These are phyloP conservation scores for Urochloa ruziziensis DNA, from an alignment of 176 grass and related monocot genomes.

Conservation along the genomic window DNA sequence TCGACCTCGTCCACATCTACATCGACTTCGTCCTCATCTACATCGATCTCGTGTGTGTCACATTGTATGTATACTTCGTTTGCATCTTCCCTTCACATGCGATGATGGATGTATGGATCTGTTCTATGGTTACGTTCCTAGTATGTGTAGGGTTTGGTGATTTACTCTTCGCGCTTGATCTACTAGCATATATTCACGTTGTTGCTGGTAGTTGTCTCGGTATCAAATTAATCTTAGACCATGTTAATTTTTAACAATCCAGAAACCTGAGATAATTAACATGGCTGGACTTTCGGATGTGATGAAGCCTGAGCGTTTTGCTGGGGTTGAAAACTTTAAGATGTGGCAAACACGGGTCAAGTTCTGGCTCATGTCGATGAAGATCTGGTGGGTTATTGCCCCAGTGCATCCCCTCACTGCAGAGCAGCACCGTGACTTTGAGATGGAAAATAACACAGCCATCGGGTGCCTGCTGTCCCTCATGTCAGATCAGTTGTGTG, in stretches of 20 bases:
- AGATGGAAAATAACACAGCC: neutral
- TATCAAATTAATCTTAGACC: neutral
- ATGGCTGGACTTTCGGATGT: neutral
- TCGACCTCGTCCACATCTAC: too few species aligned
- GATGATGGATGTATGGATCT: too few species aligned
- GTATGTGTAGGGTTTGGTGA: too few species aligned
- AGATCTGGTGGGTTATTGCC: neutral
- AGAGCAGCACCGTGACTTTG: neutral
- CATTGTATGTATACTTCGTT: too few species aligned
- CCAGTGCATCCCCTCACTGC: neutral
- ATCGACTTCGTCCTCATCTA: too few species aligned
- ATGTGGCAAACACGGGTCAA: neutral
- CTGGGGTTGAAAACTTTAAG: neutral
- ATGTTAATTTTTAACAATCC: neutral
- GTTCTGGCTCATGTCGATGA: neutral
- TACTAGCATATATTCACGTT: too few species aligned
- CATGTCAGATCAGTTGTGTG: neutral
- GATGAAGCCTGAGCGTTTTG: too few species aligned
- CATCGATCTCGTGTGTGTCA: too few species aligned
- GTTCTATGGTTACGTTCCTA: too few species aligned
- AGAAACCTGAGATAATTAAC: neutral
- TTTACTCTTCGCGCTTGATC: rapidly evolving
- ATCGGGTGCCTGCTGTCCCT: neutral
- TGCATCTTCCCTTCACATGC: too few species aligned
- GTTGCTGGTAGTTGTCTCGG: neutral